Evolutionary conservation across 352 stramenopile species (phyloP).

Genomic region (Albugo laibachii): DNA sequence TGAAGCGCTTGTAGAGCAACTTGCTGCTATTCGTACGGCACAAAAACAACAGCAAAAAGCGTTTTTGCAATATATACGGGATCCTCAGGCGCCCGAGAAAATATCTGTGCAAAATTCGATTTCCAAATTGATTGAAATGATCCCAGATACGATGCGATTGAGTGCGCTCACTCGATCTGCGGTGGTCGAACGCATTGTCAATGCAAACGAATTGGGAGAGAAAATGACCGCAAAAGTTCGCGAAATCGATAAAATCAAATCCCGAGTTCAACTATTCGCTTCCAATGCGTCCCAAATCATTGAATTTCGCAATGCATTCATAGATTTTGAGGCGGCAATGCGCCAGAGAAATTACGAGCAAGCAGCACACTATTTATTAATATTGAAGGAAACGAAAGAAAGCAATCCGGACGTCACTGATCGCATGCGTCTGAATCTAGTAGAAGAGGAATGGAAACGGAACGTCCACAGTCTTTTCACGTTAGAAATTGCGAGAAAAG

Average conservation of each 20-base stretch:
- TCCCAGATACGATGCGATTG: slow-evolving; percentile 46
- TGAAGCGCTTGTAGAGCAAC: slow-evolving; percentile 29
- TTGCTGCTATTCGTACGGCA: slow-evolving; percentile 18
- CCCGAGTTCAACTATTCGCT: slow-evolving; percentile 33
- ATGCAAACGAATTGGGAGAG: slow-evolving; percentile 75
- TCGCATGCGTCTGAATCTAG: slow-evolving; percentile 62
- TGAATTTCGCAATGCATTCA: slow-evolving; percentile 55
- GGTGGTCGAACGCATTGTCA: slow-evolving; percentile 65
- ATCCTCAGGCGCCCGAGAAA: slow-evolving; percentile 26
- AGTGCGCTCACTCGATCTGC: slow-evolving; percentile 42
- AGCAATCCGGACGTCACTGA: slow-evolving; percentile 41
- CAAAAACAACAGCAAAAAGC: slow-evolving; percentile 14
- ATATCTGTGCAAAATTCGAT: slow-evolving; percentile 20
- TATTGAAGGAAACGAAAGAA: slow-evolving; percentile 53
- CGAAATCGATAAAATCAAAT: slow-evolving; percentile 62
- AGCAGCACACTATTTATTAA: slow-evolving; percentile 47
- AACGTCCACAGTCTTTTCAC: slow-evolving; percentile 56
- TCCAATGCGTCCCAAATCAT: slow-evolving; percentile 50
- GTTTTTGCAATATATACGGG: slow-evolving; percentile 13
- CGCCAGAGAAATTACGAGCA: slow-evolving; percentile 45
- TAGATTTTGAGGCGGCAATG: slow-evolving; percentile 54
- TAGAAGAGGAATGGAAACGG: slow-evolving; percentile 64
- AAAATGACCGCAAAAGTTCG: slow-evolving; percentile 79
- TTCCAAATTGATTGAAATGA: slow-evolving; percentile 28
- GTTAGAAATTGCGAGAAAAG: slow-evolving; percentile 15